phyloP scores from a whole-genome alignment of 2,329 filamentous ascomycete genomes.

The Parasarocladium wereldwijsianum region DNA sequence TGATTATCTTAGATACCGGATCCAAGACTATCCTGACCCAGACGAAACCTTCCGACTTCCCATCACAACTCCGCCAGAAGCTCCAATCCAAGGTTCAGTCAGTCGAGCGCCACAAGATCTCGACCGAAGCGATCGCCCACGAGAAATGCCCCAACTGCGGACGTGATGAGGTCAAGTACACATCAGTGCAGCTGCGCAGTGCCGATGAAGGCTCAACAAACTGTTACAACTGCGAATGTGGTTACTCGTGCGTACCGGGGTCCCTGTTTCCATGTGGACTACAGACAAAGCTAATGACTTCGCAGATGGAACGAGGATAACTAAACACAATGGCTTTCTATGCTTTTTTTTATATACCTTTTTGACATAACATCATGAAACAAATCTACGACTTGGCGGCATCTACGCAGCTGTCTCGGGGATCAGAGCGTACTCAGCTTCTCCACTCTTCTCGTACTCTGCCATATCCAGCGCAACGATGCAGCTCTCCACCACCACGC shows the following conservation, averaged over 20 bases:
- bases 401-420: slow-evolving; percentile 37
- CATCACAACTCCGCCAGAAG: slow-evolving; percentile 76
- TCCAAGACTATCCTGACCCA: slow-evolving; percentile 64
- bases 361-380: slow-evolving; percentile 5
- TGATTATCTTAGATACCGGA: slow-evolving; percentile 45
- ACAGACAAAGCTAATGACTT: slow-evolving; percentile 11
- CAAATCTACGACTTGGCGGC: slow-evolving; percentile 8
- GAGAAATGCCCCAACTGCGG: slow-evolving; percentile 71
- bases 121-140: slow-evolving; percentile 53
- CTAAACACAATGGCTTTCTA: slow-evolving; percentile 17
- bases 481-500: slow-evolving; percentile 87
- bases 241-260: slow-evolving; percentile 50
- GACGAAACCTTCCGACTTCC: slow-evolving; percentile 84
- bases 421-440: slow-evolving; percentile 84
- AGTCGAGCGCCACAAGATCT: slow-evolving; percentile 61
- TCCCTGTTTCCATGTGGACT: slow-evolving; percentile 2
- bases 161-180: slow-evolving; percentile 67
- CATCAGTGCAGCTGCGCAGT: slow-evolving; percentile 72
- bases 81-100: slow-evolving; percentile 70
- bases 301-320: slow-evolving; percentile 45
- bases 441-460: slow-evolving; percentile 80
- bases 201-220: slow-evolving; percentile 92
- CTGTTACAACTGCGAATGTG: slow-evolving; percentile 81
- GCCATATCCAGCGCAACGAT: slow-evolving; percentile 97
- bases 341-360: slow-evolving; percentile 1